Evolutionary conservation across 1,284 basidiomycete species (phyloP).

Genomic region (Filobasidium uniguttulatum): DNA sequence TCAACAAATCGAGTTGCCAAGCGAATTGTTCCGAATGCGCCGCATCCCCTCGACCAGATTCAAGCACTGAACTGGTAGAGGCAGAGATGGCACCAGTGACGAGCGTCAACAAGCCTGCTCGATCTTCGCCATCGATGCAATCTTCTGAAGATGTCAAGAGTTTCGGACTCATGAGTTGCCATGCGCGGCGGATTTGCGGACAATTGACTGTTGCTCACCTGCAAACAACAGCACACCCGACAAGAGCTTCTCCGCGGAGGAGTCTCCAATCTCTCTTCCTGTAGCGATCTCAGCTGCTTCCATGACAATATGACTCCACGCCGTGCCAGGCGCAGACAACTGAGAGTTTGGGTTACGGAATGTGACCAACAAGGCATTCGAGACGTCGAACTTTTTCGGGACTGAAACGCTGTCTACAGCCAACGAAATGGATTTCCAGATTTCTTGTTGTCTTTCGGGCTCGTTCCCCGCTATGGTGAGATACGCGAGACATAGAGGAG

Average conservation of each 20-base stretch:
- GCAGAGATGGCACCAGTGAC: constrained; percentile 7
- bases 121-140: constrained; percentile 4
- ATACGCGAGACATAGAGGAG: constrained; percentile 1
- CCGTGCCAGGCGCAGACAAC: constrained; percentile 1
- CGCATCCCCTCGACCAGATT: background rate
- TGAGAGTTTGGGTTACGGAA: background rate
- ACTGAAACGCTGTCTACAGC: background rate
- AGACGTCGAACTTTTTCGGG: background rate
- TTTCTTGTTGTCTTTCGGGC: background rate
- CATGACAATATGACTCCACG: constrained; percentile 11
- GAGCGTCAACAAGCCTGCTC: constrained; percentile 4
- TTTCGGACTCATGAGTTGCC: background rate
- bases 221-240: background rate
- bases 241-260: constrained; percentile 6
- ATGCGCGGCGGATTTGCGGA: background rate
- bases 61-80: background rate
- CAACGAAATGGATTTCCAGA: constrained; percentile 4
- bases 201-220: constrained; percentile 7
- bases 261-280: background rate
- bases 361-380: constrained; percentile 6
- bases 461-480: constrained; percentile 1
- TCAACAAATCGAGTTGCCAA: background rate
- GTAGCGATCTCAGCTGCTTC: constrained; percentile 10
- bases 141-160: background rate
- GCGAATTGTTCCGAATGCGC: background rate